phyloP scores from a whole-genome alignment of 83 land plant species.

The Larix sibirica region DNA sequence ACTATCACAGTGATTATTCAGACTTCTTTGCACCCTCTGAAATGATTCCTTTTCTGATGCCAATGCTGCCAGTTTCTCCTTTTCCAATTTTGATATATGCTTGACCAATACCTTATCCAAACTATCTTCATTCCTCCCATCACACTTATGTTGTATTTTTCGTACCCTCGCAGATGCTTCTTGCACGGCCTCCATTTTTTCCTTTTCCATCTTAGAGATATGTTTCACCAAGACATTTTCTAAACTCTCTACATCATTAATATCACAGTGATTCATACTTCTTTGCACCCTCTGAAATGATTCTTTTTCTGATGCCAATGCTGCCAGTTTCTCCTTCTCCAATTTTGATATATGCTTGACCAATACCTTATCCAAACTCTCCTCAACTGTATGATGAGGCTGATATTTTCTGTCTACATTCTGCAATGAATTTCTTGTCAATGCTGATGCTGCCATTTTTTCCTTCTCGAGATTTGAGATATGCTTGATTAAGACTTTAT shows the following conservation, averaged over 20 bases:
- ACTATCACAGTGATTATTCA: background rate
- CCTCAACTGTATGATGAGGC: conserved; percentile 11
- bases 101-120: conserved; percentile 38
- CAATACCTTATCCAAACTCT: conserved; percentile 21
- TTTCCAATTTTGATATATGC: conserved; percentile 37
- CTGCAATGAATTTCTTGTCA: background rate
- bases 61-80: conserved; percentile 31
- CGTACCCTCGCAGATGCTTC: background rate
- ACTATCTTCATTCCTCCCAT: conserved; percentile 16
- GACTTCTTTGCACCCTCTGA: background rate
- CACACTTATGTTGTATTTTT: background rate
- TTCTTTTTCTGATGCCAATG: conserved; percentile 16
- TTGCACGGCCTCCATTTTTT: conserved; percentile 22
- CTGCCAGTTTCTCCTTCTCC: conserved; percentile 39
- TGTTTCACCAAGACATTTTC: conserved; percentile 59
- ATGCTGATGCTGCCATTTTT: conserved; percentile 22
- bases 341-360: conserved; percentile 39
- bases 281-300: conserved; percentile 4
- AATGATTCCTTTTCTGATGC: conserved; percentile 13
- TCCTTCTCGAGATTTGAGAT: conserved; percentile 62
- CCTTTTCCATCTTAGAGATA: conserved; percentile 58
- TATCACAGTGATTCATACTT: background rate
- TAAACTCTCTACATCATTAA: conserved; percentile 25
- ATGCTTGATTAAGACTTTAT: conserved; percentile 17
- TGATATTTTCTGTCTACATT: background rate